Base-by-base conservation (phyloP, 176 grass and related monocot species). In the Secale cereale region DNA sequence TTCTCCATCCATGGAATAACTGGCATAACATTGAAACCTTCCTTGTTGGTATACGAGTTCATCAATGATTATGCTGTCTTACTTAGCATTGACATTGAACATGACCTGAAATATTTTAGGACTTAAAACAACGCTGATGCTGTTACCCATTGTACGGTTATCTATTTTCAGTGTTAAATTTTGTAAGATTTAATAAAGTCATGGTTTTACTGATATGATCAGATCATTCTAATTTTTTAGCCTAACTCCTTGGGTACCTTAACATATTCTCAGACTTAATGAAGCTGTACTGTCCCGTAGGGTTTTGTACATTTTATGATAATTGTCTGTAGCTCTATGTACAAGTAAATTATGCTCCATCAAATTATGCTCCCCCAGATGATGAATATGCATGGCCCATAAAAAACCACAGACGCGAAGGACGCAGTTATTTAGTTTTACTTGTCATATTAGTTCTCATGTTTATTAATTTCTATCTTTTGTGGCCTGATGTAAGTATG, bases 401-500 rank as follows among this genome's bases (percentile, higher is more conserved):
- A 61, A 26, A 52, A 83, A 37, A 46, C 7, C 65, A 63, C 28
- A 79, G n/a, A 26, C 20, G 22, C 20, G 37, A 50, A 13, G 68
- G 16, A 54, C 74, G 12, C 61, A 23, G 79, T 39, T 39, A 28
- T 20, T 41, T 71, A 63, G 35, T 23, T 83, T 14, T 78, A 35
- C 14, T 56, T 32, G 56, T 79, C 65, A 39, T 12, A 67, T 28
- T 12, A 72, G 32, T 59, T 66, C 70, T 87, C 10, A 13, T 17
- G 8, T 65, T 74, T 60, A 1, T 86, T 19, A 59, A 40, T 41
- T 79, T 57, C 30, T 76, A 22, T 37, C 71, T 40, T 80, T 61
- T 91, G 52, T 79, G 6, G 25, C 31, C 82, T 94, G 41, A 91
- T 20, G 1, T 57, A 71, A 29, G 74, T 82, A 77, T 79, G 54